Percentiles rank a stretch among this genome's conserved stretches.
Evolutionary conservation across 768 basidiomycete species (phyloP).

Genomic region (Rhizopogon sp.): DNA sequence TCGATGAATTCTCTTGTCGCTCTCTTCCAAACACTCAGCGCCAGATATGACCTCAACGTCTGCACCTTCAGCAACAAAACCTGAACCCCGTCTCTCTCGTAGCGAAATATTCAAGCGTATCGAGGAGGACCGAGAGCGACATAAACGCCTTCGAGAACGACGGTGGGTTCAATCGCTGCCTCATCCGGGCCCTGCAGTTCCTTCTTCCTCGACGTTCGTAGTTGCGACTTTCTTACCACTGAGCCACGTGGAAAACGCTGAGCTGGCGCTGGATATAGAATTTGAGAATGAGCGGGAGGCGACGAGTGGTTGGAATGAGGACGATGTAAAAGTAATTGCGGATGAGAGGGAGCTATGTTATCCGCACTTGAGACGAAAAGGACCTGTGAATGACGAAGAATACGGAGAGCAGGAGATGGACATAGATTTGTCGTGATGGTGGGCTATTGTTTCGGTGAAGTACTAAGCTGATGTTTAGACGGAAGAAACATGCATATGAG

Average conservation of each 20-base stretch:
- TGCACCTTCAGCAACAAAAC: constrained; percentile 8
- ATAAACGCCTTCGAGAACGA: constrained; percentile 80
- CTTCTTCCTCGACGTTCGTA: constrained; percentile 6
- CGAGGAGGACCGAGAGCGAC: constrained; percentile 86
- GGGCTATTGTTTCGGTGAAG: background rate
- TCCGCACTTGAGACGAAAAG: constrained; percentile 27
- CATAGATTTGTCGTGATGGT: constrained; percentile 18
- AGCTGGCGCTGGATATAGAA: constrained; percentile 70
- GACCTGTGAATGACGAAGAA: constrained; percentile 28
- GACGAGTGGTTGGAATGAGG: constrained; percentile 88
- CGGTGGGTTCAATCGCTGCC: constrained; percentile 66
- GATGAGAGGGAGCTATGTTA: constrained; percentile 75
- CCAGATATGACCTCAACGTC: constrained; percentile 11
- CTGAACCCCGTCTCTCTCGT: constrained; percentile 35
- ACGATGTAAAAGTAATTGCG: constrained; percentile 69
- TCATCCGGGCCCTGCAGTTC: constrained; percentile 20
- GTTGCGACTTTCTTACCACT: constrained; percentile 21
- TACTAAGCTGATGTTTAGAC: background rate
- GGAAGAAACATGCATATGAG: too few species aligned
- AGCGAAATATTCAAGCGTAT: constrained; percentile 78
- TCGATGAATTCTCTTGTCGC: constrained; percentile 37
- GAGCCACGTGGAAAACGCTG: constrained; percentile 41
- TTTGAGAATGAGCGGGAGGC: constrained; percentile 90
- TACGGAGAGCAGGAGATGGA: constrained; percentile 35
- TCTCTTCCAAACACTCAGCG: constrained; percentile 15